Evolutionary conservation across 768 basidiomycete genomes (phyloP), one percentile per base, ranked within the genome.

Genomic region (Auriculariales sp.): DNA sequence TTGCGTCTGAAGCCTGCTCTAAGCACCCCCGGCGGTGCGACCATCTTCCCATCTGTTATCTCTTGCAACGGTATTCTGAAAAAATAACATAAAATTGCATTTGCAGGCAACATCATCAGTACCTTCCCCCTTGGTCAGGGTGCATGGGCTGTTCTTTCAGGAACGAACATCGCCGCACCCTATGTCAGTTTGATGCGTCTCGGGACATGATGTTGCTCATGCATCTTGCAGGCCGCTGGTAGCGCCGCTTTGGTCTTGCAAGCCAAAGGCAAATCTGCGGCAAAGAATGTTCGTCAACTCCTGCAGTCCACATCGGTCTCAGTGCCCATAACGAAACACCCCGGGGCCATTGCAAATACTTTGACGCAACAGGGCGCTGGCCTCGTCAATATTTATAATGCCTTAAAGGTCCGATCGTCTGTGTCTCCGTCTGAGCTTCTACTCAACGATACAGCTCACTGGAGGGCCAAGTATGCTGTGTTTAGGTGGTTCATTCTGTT

Each of bases 371-470:
- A 75, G 54, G 77, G 77, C 34, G 71, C 74, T 12, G 77, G 77
- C 11, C 57, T 79, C 45, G 64, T 82, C 49, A 67, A 82, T 51
- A 73, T 76, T 10, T 77, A 70, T 58, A 68, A 74, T 49, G 79
- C 81, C 0, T 64, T 82, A 39, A 68, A 73, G 46, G 63, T 71
- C 3, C 71, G 67, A 0, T 72, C 77, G 3, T 58, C 73, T 31
- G 62, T 83, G 24, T 69, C 72, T 3, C 78, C 78, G 3, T 68
- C 71, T 12, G 72, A 80, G 57, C 63, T 83, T n/a, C 55, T 75
- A 32, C 61, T 81, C 32, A 83, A 84, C 54, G 81, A 82, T 58
- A 82, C 80, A 3, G 69, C 73, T 6, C 66, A 78, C 57, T 74
- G 76, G 59, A 61, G 65, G 47, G 10, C 19, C 3, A 50, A 25